Evolutionary conservation across 176 grass and related monocot species (phyloP).

Genomic region (Cenchrus purpureus): DNA sequence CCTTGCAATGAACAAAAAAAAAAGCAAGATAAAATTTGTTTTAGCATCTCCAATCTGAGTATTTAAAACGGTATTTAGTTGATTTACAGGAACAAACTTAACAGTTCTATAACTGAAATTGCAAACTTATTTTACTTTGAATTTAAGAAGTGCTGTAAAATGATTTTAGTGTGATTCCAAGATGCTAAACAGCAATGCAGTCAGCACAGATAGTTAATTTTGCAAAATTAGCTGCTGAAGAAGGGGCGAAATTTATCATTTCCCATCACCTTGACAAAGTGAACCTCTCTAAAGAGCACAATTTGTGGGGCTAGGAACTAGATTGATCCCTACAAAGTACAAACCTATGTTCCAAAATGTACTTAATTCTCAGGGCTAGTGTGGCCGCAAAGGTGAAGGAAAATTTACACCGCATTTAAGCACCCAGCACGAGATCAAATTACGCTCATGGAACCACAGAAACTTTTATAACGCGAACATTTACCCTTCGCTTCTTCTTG

Average conservation of each 20-base stretch:
- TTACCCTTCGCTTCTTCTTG: slow-evolving; percentile 81
- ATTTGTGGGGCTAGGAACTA: background rate
- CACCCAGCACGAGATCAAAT: background rate
- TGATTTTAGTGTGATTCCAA: slow-evolving; percentile 12
- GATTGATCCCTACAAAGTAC: slow-evolving; percentile 15
- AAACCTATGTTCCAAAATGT: slow-evolving; percentile 8
- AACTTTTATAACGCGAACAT: background rate
- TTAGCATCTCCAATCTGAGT: background rate
- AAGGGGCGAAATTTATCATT: background rate
- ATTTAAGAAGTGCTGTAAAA: background rate
- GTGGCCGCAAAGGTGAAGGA: background rate
- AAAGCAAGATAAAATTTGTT: background rate
- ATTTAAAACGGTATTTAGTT: slow-evolving; percentile 3
- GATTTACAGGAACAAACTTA: background rate
- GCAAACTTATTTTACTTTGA: background rate
- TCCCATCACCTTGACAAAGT: background rate
- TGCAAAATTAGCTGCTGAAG: background rate
- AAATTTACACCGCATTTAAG: background rate
- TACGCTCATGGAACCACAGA: background rate
- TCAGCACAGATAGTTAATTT: background rate
- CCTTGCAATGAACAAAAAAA: background rate
- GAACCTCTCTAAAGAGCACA: background rate
- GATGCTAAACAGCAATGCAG: background rate
- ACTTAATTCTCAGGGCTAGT: slow-evolving; percentile 1
- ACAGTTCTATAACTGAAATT: slow-evolving; percentile 2